Evolutionary conservation across 2,329 filamentous ascomycete genomes (phyloP).

Genomic region (Trichoderma sp.): DNA sequence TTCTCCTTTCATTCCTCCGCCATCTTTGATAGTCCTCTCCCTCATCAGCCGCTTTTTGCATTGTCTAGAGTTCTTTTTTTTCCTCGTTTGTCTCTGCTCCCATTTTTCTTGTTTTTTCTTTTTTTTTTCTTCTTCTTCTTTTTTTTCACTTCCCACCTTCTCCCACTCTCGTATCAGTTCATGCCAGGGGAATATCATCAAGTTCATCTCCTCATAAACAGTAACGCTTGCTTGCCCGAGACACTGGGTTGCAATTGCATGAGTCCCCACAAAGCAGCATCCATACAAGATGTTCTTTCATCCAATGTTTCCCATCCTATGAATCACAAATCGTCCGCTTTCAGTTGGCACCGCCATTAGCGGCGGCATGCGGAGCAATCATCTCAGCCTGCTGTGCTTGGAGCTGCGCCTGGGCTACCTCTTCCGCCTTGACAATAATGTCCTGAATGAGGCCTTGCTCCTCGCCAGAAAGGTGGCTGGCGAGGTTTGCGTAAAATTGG

Average conservation of each 20-base stretch:
- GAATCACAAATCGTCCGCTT: background rate
- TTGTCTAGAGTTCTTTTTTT: conserved; percentile 13
- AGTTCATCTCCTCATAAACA: conserved; percentile 20
- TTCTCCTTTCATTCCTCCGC: background rate
- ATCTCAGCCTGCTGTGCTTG: conserved; percentile 27
- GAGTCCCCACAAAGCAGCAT: background rate
- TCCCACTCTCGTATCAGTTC: background rate
- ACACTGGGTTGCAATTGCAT: background rate
- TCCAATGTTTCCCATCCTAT: conserved; percentile 1
- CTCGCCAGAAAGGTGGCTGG: conserved; percentile 72
- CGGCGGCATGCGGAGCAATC: conserved; percentile 3
- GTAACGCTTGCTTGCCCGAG: conserved; percentile 3
- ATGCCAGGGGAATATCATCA: conserved; percentile 16
- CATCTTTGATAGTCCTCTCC: background rate
- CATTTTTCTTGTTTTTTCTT: background rate
- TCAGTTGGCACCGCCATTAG: conserved; percentile 22
- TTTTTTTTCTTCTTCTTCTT: background rate
- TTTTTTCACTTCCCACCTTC: background rate
- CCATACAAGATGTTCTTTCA: conserved; percentile 2
- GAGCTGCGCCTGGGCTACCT: conserved; percentile 36
- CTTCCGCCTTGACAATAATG: conserved; percentile 65
- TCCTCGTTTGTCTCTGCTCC: background rate
- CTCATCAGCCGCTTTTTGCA: conserved; percentile 4
- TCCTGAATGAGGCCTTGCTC: conserved; percentile 79
- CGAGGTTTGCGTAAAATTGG: conserved; percentile 79